A percentile compares a stretch with the other conserved stretches of the same genome.
Conservation (phyloP, 768 basidiomycete species). For the button mushroom (Agaricus bisporus) region DNA sequence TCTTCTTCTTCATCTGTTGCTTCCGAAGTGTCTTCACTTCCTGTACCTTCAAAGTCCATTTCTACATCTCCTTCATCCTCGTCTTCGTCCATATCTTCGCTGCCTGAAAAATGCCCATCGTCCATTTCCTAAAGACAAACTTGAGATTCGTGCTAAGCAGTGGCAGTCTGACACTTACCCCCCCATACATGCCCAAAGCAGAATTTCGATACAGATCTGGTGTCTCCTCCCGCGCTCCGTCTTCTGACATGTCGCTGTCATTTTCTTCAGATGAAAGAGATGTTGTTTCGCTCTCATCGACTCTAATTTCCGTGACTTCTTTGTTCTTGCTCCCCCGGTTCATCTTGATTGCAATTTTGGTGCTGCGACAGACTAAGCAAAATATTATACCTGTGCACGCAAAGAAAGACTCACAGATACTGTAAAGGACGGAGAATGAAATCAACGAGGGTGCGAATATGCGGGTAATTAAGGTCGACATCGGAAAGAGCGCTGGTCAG, state of each 20-base stretch:
- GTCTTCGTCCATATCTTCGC: conserved; percentile 79
- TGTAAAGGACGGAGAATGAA: conserved; percentile 87
- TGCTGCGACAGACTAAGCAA: conserved; percentile 38
- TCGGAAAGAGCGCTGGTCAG: conserved; percentile 87
- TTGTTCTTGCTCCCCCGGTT: conserved; percentile 70
- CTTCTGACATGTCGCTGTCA: conserved; percentile 49
- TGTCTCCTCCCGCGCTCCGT: conserved; percentile 64
- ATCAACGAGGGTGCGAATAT: conserved; percentile 79
- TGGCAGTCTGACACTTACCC: conserved; percentile 45
- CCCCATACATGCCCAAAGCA: conserved; percentile 91
- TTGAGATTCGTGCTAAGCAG: conserved; percentile 9
- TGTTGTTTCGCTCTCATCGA: conserved; percentile 44
- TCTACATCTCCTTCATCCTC: conserved; percentile 81
- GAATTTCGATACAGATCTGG: conserved; percentile 96
- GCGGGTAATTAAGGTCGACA: conserved; percentile 93
- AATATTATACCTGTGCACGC: background rate
- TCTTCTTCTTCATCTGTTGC: conserved; percentile 67
- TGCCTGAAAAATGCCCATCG: conserved; percentile 59
- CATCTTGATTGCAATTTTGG: conserved; percentile 98
- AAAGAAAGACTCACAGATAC: conserved; percentile 56
- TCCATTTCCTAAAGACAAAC: conserved; percentile 67
- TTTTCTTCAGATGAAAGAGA: conserved; percentile 38
- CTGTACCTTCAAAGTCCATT: conserved; percentile 83
- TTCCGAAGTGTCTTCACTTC: conserved; percentile 75
- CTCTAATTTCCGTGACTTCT: conserved; percentile 42